Percentiles rank a stretch among this genome's conserved stretches.
Conservation (phyloP, 2,329 filamentous ascomycete species). For the Waltergamsia citrina region DNA sequence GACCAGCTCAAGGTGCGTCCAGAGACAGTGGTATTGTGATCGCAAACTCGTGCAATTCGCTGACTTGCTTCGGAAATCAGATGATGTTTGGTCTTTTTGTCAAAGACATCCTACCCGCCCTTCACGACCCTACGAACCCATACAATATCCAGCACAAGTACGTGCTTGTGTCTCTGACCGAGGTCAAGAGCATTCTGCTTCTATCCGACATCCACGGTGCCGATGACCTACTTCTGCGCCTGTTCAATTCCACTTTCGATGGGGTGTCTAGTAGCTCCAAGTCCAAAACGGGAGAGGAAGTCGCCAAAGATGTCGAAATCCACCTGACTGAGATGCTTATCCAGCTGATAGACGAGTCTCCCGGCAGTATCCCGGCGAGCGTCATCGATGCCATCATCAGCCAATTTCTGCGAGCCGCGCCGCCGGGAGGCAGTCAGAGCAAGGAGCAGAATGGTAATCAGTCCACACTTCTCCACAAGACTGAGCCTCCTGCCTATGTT, state of each 20-base stretch:
- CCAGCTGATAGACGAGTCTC: slow-evolving; percentile 78
- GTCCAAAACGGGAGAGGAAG: slow-evolving; percentile 64
- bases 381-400: slow-evolving; percentile 91
- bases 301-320: slow-evolving; percentile 89
- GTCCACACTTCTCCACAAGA: slow-evolving; percentile 74
- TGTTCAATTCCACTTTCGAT: slow-evolving; percentile 89
- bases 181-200: slow-evolving; percentile 90
- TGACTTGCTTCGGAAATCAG: too few relatives aligned
- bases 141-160: slow-evolving; percentile 94
- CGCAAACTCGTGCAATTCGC: too few relatives aligned
- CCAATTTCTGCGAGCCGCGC: slow-evolving; percentile 85
- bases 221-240: slow-evolving; percentile 66
- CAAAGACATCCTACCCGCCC: slow-evolving; percentile 69
- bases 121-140: slow-evolving; percentile 77
- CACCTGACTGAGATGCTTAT: slow-evolving; percentile 82
- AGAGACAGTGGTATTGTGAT: slow-evolving; percentile 2
- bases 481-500: slow-evolving; percentile 85
- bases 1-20: slow-evolving; percentile 67
- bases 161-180: slow-evolving; percentile 77
- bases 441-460: slow-evolving; percentile 66
- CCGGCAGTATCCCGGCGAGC: slow-evolving; percentile 60
- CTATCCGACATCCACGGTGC: slow-evolving; percentile 79
- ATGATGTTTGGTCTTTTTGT: slow-evolving; percentile 91
- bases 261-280: slow-evolving; percentile 74
- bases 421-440: slow-evolving; percentile 51